Percentiles rank a stretch among this genome's conserved stretches.
These are phyloP conservation scores for Trametes meyenii DNA, from an alignment of 768 basidiomycete species.

Conservation along the genomic window DNA sequence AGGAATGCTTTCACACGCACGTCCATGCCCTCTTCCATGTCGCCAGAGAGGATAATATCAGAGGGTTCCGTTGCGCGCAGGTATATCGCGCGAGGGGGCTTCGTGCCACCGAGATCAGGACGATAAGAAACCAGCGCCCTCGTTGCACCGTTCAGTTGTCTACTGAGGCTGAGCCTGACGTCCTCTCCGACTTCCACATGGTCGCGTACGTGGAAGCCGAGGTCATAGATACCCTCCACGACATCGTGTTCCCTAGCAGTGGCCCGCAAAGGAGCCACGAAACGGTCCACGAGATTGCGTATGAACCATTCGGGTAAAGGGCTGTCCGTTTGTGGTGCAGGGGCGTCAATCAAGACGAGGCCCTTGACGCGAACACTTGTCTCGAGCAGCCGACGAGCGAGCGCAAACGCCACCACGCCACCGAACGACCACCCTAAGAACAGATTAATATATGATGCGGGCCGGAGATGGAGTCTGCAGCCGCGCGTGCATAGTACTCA, in stretches of 20 bases:
- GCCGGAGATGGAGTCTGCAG: not conserved
- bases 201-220: not conserved
- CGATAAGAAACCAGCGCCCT: constrained; percentile 50
- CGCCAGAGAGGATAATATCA: not conserved
- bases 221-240: no score
- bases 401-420: constrained; percentile 70
- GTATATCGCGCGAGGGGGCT: constrained; percentile 45
- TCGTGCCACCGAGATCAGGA: constrained; percentile 32
- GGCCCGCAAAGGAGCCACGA: not conserved
- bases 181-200: not conserved
- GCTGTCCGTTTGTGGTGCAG: constrained; percentile 54
- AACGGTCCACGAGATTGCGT: constrained; percentile 34
- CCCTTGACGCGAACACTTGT: constrained; percentile 52
- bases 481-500: constrained; percentile 30
- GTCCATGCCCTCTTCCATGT: constrained; percentile 25
- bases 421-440: constrained; percentile 77
- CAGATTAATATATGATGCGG: not conserved
- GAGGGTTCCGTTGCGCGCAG: constrained; percentile 50
- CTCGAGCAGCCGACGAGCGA: constrained; percentile 52
- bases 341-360: constrained; percentile 68
- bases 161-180: constrained; percentile 1
- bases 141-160: constrained; percentile 31
- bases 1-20: constrained; percentile 53
- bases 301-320: constrained; percentile 58
- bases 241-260: not conserved